Base-by-base conservation (phyloP, 2,329 filamentous ascomycete species). In the Magnaporthiopsis rhizophila region DNA sequence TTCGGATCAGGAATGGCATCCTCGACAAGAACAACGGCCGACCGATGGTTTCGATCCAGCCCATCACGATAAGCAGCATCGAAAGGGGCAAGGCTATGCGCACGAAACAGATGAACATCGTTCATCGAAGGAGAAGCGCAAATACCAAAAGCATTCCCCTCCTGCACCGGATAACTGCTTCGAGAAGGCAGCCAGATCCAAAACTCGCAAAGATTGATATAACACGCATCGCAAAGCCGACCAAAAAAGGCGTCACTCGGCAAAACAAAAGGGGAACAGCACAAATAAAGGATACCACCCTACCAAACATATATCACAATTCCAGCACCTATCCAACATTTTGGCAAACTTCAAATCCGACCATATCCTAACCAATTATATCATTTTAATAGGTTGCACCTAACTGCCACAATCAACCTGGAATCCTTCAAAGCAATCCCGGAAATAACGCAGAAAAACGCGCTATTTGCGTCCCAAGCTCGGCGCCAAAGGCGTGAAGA, bases 201-300 rank as follows among this genome's bases (percentile, higher is more conserved):
- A 83, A 72, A 87, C 84, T 21, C 80, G 78, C 62, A 74, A 78
- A 30, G 80, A 85, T 69, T 81, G 79, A 45, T 88, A 89, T 69
- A 79, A 85, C 34, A 77, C 76, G 13, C 77, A 77, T 59, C 45
- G 24, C 59, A 64, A n/a, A n/a, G 30, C 66, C 13, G 30, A 61
- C 65, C 74, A 69, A 66, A 72, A 70, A 69, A 71, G 66, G 61
- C 64, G 61, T 34, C 69, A 64, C 45, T 60, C 38, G 60, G 15
- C 24, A 6, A 61, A 32, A 8, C 45, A 53, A 21, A n/a, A 53
- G 18, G 30, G 53, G 1, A 61, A 66, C 53, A 70, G 65, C 28
- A 68, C 62, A 60, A 72, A 73, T 50, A 73, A 68, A 58, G 70
- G 72, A 34, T 69, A 66, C 59, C 32, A 68, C 57, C 69, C 60